Conservation (phyloP, 306 rosid genomes). For the Prunus mume region DNA sequence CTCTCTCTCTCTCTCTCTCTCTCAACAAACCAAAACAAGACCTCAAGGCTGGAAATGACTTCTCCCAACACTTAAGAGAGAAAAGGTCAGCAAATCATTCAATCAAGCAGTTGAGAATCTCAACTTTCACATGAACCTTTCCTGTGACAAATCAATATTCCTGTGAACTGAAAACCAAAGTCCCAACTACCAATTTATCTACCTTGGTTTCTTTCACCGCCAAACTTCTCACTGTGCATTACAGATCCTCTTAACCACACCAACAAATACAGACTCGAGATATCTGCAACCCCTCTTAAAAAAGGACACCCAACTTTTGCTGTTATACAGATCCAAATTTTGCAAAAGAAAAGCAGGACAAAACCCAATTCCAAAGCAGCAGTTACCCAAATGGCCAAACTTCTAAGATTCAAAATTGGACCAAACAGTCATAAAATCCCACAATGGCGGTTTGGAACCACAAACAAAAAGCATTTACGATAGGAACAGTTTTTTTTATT, state of each 20-base stretch:
- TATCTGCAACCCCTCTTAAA: not conserved
- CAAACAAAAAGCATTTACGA: constrained; percentile 14
- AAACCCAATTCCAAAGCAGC: not conserved
- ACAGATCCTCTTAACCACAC: constrained; percentile 10
- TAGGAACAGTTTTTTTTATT: constrained; percentile 7
- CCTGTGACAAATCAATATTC: constrained; percentile 43
- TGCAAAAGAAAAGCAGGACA: not conserved
- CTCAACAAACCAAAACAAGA: constrained; percentile 9
- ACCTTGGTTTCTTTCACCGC: constrained; percentile 12
- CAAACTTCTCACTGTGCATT: constrained; percentile 9
- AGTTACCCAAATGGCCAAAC: constrained; percentile 12
- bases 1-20: constrained; percentile 15
- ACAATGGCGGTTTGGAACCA: constrained; percentile 19
- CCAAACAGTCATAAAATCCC: constrained; percentile 11
- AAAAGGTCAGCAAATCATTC: constrained; percentile 1
- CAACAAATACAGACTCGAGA: constrained; percentile 11
- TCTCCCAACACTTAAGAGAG: constrained; percentile 17
- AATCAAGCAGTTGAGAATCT: constrained; percentile 37
- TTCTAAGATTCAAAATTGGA: constrained; percentile 2
- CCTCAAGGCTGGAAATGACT: constrained; percentile 8
- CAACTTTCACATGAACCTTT: constrained; percentile 24
- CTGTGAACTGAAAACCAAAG: constrained; percentile 45
- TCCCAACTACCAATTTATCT: constrained; percentile 38
- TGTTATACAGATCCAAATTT: constrained; percentile 15
- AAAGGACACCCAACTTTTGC: not conserved